Conservation (phyloP, 805 yeast species). For the Wickerhamiella nectarea region DNA sequence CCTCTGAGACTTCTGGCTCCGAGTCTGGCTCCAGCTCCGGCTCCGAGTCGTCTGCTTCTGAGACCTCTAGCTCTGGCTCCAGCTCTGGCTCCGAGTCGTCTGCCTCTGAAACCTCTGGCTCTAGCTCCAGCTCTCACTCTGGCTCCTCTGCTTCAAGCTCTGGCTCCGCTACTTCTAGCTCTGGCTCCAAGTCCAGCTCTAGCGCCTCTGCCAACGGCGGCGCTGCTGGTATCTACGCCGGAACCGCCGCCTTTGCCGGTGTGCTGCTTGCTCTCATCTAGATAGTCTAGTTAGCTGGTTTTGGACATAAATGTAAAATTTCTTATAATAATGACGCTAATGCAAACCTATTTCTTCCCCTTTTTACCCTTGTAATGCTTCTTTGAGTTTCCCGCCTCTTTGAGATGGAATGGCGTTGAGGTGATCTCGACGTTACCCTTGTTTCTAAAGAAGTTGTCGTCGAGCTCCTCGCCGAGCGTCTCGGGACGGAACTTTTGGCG, state of each 20-base stretch:
- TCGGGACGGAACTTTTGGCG: constrained; percentile 22
- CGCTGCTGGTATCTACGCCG: constrained; percentile 2
- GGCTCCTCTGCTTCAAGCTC: background rate
- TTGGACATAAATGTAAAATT: no score
- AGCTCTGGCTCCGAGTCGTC: background rate
- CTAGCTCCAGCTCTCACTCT: background rate
- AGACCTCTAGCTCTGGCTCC: background rate
- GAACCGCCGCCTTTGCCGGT: constrained; percentile 8
- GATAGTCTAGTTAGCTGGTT: no score
- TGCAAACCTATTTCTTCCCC: constrained; percentile 28
- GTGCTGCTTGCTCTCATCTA: constrained; percentile 3
- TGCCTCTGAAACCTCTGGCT: background rate
- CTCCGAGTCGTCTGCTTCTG: background rate
- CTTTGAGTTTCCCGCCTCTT: constrained; percentile 29
- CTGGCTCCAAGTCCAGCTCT: background rate
- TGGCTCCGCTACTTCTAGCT: background rate
- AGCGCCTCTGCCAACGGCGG: background rate
- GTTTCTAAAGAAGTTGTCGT: constrained; percentile 71
- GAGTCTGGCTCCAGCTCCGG: constrained; percentile 2
- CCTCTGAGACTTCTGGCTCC: background rate
- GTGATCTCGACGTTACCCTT: constrained; percentile 48
- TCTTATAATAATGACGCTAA: background rate
- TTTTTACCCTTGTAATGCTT: constrained; percentile 69
- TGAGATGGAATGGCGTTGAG: constrained; percentile 56
- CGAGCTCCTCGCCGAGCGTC: constrained; percentile 71